A percentile compares a stretch with the other conserved stretches of the same genome.
Evolutionary conservation across 305 asterid species (phyloP).

Genomic region (Vinca major): DNA sequence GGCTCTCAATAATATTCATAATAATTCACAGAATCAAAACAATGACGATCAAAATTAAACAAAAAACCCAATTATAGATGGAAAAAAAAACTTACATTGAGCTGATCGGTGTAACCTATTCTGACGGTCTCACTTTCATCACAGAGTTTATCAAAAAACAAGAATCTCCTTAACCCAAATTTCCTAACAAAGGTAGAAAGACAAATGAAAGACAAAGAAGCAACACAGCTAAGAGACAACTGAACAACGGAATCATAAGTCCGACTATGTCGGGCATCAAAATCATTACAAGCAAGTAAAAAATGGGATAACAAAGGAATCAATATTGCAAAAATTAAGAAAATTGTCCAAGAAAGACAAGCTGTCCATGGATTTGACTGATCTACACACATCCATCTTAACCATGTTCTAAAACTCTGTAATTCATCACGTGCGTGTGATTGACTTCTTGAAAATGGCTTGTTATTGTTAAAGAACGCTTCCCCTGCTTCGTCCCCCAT

Average conservation of each 20-base stretch:
- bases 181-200: constrained; percentile 49
- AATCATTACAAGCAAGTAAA: constrained; percentile 51
- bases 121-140: constrained; percentile 90
- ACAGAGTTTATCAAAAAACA: constrained; percentile 74
- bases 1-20: no score
- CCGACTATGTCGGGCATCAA: constrained; percentile 60
- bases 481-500: constrained; percentile 38
- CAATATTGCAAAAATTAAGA: constrained; percentile 37
- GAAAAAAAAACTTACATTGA: constrained; percentile 38
- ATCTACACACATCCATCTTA: constrained; percentile 86
- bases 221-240: constrained; percentile 68
- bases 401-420: constrained; percentile 67
- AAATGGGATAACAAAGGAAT: constrained; percentile 78
- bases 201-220: constrained; percentile 61
- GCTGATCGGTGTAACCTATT: constrained; percentile 53
- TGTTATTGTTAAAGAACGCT: constrained; percentile 19
- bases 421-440: constrained; percentile 79
- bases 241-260: constrained; percentile 83
- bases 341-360: constrained; percentile 67
- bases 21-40: not conserved
- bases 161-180: constrained; percentile 67
- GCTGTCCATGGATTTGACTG: constrained; percentile 56
- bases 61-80: not conserved
- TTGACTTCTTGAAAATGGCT: constrained; percentile 31
- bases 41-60: not conserved